Base-by-base conservation (phyloP, 371 early-diverging fungal genomes). In the Haplosporangium sp. region DNA sequence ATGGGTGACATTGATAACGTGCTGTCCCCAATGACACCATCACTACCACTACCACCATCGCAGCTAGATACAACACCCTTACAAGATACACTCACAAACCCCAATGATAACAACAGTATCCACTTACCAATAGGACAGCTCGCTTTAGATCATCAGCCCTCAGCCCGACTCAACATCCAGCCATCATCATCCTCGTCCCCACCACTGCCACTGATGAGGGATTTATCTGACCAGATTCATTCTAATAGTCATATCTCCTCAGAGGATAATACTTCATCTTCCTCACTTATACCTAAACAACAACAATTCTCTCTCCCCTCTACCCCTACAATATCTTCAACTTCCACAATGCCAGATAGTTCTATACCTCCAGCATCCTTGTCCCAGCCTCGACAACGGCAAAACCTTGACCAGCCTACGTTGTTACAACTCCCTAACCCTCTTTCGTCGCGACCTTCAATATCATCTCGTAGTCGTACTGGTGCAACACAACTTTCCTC, bases 401-500 rank as follows among this genome's bases (percentile, higher is more conserved):
- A 27, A 20, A 39, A 38, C 7, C n/a, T 27, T 9, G 45, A 42
- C 45, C 44, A 69, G 35, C 40, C 37, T 13, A 48, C 47, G 15
- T 35, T 20, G 6, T 57, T 34, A 35, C 72, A 62, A 9, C 42
- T 45, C 17, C 56, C 55, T 3, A 47, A 38, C 3, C 72, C 67
- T 37, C 61, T 57, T 6, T 69, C 65, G 6, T 50, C 48, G 20
- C 64, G 58, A 11, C 19, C 68, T 9, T 52, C 69, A n/a, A 13
- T 45, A 37, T 35, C 59, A n/a, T 17, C 34, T 17, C 60, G 69
- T 2, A 27, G 60, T 4, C 50, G 60, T 45, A 65, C n/a, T 38
- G 53, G 55, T 27, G 20, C 27, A 44, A 68, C 71, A 13, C 71
- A 60, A 4, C 11, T 69, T 20, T n/a, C 63, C 45, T 38, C 69